Conservation (phyloP, 140 eudicot species). For the Senecio squalidus region DNA sequence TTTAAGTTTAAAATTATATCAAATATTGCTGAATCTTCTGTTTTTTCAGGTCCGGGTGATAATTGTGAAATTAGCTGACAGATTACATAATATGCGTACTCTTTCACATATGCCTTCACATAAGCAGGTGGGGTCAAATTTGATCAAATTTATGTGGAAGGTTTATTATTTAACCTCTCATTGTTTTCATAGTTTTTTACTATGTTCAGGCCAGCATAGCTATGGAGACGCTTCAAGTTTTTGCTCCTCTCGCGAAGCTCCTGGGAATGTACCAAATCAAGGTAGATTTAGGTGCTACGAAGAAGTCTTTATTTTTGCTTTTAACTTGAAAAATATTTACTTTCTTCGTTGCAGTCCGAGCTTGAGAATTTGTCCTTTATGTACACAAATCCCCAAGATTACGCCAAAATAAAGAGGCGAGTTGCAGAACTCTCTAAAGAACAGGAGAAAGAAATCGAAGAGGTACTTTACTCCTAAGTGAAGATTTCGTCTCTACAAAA, state of each 20-base stretch:
- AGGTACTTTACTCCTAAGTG: constrained; percentile 41
- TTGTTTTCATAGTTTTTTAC: constrained; percentile 11
- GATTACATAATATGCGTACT: constrained; percentile 98
- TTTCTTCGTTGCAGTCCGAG: constrained; percentile 66
- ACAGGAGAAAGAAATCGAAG: constrained; percentile 82
- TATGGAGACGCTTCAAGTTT: constrained; percentile 87
- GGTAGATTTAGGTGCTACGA: constrained; percentile 32
- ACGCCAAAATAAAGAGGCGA: constrained; percentile 74
- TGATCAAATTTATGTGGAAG: not conserved
- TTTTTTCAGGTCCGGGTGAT: constrained; percentile 86
- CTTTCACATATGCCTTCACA: constrained; percentile 98
- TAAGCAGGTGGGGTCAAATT: constrained; percentile 65
- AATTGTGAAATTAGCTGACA: constrained; percentile 95
- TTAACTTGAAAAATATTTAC: not conserved
- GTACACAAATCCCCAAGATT: constrained; percentile 93
- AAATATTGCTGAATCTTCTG: constrained; percentile 8
- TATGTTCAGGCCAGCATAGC: constrained; percentile 85
- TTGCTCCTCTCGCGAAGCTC: constrained; percentile 96
- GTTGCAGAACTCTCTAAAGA: constrained; percentile 79
- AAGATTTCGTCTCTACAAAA: not conserved
- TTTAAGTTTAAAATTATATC: constrained; percentile 1
- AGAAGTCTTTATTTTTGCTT: not conserved
- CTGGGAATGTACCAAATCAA: constrained; percentile 96
- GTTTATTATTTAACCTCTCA: not conserved
- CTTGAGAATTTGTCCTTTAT: constrained; percentile 94